Percentiles rank a stretch among this genome's conserved stretches.
Evolutionary conservation across 441 rosid genomes (phyloP).

Genomic region (Populus tomentosa): DNA sequence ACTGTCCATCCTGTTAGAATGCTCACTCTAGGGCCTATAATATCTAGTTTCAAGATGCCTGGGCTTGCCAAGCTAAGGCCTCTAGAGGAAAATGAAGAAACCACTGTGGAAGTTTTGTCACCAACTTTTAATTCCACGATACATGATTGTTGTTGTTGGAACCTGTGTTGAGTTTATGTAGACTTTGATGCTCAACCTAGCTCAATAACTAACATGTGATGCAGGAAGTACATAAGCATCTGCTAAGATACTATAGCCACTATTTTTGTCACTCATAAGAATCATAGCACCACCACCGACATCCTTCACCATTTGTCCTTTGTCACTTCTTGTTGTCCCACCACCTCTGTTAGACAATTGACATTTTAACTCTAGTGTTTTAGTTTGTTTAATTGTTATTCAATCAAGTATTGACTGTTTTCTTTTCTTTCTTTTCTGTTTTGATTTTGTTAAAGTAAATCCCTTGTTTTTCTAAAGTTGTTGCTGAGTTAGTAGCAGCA

Average conservation of each 20-base stretch:
- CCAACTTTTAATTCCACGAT: slow-evolving; percentile 16
- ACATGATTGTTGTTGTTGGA: slow-evolving; percentile 33
- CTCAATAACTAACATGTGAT: slow-evolving; percentile 33
- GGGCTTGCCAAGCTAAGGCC: slow-evolving; percentile 58
- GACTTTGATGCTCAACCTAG: slow-evolving; percentile 30
- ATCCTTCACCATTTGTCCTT: slow-evolving; percentile 38
- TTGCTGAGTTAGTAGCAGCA: too few relatives aligned
- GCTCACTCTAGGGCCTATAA: slow-evolving; percentile 53
- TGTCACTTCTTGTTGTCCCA: slow-evolving; percentile 25
- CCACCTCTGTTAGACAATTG: slow-evolving; percentile 27
- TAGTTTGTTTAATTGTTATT: too few relatives aligned
- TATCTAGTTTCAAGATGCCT: slow-evolving; percentile 63
- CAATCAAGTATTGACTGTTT: too few relatives aligned
- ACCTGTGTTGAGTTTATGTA: slow-evolving; percentile 40
- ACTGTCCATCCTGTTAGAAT: slow-evolving; percentile 47
- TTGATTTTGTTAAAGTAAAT: too few relatives aligned
- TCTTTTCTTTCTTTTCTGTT: too few relatives aligned
- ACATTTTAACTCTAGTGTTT: too few relatives aligned
- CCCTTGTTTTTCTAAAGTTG: too few relatives aligned
- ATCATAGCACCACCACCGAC: slow-evolving; percentile 61
- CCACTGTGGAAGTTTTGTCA: slow-evolving; percentile 42
- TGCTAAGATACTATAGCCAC: slow-evolving; percentile 37
- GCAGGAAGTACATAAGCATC: slow-evolving; percentile 58
- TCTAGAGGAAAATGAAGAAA: slow-evolving; percentile 51
- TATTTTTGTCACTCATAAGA: slow-evolving; percentile 29